Percentiles rank a stretch among this genome's conserved stretches.
Conservation (phyloP, 148 eudicot species). For the Rhododendron mucronatum region DNA sequence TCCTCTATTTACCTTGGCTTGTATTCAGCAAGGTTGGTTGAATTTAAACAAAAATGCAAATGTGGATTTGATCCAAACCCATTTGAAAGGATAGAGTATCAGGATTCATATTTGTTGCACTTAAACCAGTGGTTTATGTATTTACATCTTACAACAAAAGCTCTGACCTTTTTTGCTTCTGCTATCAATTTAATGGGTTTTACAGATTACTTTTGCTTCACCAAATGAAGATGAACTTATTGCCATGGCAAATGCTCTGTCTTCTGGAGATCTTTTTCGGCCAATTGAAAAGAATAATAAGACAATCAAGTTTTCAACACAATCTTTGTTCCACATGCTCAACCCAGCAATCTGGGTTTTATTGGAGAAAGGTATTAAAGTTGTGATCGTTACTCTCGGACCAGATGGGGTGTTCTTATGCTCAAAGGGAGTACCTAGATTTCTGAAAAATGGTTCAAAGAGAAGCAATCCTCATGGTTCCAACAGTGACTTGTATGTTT, state of each 20-base stretch:
- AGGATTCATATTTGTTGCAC: not conserved
- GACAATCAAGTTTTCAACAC: constrained; percentile 28
- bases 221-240: constrained; percentile 93
- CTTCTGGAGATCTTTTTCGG: constrained; percentile 30
- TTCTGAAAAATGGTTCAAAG: constrained; percentile 20
- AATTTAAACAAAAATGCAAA: not conserved
- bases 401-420: constrained; percentile 75
- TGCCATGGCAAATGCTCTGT: constrained; percentile 87
- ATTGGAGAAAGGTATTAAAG: constrained; percentile 64
- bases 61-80: not conserved
- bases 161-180: not conserved
- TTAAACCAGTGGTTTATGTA: not conserved
- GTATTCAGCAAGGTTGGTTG: not conserved
- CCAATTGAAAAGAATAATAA: constrained; percentile 36
- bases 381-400: constrained; percentile 70
- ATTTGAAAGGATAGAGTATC: not conserved
- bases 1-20: not conserved
- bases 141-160: not conserved
- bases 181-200: not conserved
- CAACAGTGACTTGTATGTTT: constrained; percentile 33
- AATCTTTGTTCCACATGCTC: constrained; percentile 59
- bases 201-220: constrained; percentile 78
- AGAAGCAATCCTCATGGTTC: constrained; percentile 19
- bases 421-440: constrained; percentile 36
- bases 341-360: constrained; percentile 66